Evolutionary conservation across 257 asterid species (phyloP).

Genomic region (Gentiana dahurica): DNA sequence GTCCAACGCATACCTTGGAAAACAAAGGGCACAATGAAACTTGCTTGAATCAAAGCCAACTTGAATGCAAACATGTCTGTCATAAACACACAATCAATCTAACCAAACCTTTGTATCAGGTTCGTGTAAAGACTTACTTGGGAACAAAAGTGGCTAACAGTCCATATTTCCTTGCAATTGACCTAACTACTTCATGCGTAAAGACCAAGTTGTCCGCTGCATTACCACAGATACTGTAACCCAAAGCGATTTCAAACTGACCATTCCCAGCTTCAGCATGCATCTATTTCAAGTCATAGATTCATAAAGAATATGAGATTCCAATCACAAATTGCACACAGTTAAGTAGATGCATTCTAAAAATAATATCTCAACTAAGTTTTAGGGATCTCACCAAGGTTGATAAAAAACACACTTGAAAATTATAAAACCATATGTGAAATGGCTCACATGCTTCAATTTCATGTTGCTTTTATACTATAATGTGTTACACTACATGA

Average conservation of each 20-base stretch:
- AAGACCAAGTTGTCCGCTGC: constrained; percentile 75
- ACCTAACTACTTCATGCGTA: constrained; percentile 66
- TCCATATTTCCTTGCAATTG: constrained; percentile 88
- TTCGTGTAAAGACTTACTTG: constrained; percentile 36
- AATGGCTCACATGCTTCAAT: too few relatives aligned
- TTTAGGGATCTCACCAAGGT: too few relatives aligned
- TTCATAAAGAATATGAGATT: not conserved
- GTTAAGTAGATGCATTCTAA: too few relatives aligned
- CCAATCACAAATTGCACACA: not conserved
- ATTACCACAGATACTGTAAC: constrained; percentile 46
- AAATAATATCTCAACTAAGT: too few relatives aligned
- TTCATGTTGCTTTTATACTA: too few relatives aligned
- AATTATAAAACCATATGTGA: too few relatives aligned
- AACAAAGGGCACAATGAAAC: not conserved
- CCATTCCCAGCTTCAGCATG: constrained; percentile 91
- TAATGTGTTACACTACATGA: not conserved
- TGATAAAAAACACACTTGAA: too few relatives aligned
- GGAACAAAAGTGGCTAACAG: constrained; percentile 85
- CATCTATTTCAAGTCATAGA: constrained; percentile 23
- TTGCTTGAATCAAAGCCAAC: too few relatives aligned
- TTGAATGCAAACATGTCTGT: too few relatives aligned
- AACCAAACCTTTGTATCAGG: too few relatives aligned
- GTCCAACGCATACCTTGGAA: constrained; percentile 47
- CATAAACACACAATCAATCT: too few relatives aligned
- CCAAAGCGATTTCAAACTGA: constrained; percentile 74